Conservation (phyloP, 176 grass and related monocot genomes). For the Tillandsia fasciculata region DNA sequence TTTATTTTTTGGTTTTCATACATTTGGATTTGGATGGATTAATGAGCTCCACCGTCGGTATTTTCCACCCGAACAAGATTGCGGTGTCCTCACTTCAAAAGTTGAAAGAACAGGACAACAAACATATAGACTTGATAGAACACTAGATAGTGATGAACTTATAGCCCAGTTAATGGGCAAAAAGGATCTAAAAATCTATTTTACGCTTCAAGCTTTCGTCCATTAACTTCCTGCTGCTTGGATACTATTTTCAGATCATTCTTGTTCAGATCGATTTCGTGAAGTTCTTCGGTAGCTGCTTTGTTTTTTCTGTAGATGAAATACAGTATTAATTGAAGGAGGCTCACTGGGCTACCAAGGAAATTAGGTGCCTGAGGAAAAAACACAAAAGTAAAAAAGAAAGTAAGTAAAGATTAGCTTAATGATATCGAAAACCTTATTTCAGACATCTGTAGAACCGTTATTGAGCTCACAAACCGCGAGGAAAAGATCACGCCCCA, state of each 20-base stretch:
- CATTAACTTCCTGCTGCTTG: slow-evolving; percentile 10
- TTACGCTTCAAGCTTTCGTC: slow-evolving; percentile 3
- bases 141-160: neutral
- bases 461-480: slow-evolving; percentile 29
- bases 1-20: neutral
- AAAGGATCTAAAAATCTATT: neutral
- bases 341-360: slow-evolving; percentile 43
- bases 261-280: slow-evolving; percentile 31
- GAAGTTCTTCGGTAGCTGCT: slow-evolving; percentile 13
- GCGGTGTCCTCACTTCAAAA: too few species aligned
- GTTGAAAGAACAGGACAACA: too few species aligned
- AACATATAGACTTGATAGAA: too few species aligned
- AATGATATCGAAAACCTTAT: neutral
- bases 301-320: slow-evolving; percentile 47
- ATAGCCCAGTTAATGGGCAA: neutral
- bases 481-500: slow-evolving; percentile 56
- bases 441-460: neutral
- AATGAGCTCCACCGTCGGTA: too few species aligned
- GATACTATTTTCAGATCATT: slow-evolving; percentile 10
- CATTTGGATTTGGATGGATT: neutral
- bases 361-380: slow-evolving; percentile 43
- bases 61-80: too few species aligned
- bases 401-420: neutral
- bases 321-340: slow-evolving; percentile 61
- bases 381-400: slow-evolving; percentile 5